Base-by-base conservation (phyloP, 1,284 basidiomycete genomes). In the Cutaneotrichosporon curvatum region DNA sequence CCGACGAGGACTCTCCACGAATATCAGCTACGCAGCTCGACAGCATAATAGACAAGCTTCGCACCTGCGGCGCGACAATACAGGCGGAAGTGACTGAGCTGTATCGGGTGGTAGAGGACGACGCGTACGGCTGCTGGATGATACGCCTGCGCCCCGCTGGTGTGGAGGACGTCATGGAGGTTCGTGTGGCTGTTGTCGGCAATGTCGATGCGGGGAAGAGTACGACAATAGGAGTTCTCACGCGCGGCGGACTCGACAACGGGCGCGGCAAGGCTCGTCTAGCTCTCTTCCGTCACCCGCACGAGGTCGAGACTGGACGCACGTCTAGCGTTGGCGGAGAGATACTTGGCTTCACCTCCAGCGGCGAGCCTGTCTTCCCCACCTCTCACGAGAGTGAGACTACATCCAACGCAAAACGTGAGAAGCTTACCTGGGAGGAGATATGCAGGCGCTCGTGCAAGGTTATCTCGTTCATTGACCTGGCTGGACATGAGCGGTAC, bases 271-370 rank as follows among this genome's bases (percentile, higher is more conserved):
- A 84, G 49, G 92, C 94, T 1, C 85, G 94, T 42, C 85, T 97
- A 8, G 84, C 85, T 3, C 75, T 98, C 7, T 97, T 97, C 73
- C 77, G 94, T 38, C 95, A 99, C 71, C 96, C 97, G 68, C 94
- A 98, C 64, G 94, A 99, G 71, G 77, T 97, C 53, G 94, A 98
- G 74, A 90, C 86, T 10, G 94, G 95, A 2, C 76, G 95, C 45
- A 97, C 94, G 0, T 90, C 87, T 23, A 89, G 85, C 51, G 88
- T 97, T 28, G 94, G 95, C 36, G 89, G 95, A 82, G 92, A 97
- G 85, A 92, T 94, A 41, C 74, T 94, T 15, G 89, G 89, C 0
- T 94, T 91, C 61, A 80, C 79, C 16, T 78, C 82, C 4, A 76
- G 76, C 25, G 87, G 87, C 14, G 72, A 77, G 44, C 81, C 88